Percentiles rank a stretch among this genome's conserved stretches.
Evolutionary conservation across 495 filamentous ascomycete genomes (phyloP).

Genomic region (Penicillium silybi): DNA sequence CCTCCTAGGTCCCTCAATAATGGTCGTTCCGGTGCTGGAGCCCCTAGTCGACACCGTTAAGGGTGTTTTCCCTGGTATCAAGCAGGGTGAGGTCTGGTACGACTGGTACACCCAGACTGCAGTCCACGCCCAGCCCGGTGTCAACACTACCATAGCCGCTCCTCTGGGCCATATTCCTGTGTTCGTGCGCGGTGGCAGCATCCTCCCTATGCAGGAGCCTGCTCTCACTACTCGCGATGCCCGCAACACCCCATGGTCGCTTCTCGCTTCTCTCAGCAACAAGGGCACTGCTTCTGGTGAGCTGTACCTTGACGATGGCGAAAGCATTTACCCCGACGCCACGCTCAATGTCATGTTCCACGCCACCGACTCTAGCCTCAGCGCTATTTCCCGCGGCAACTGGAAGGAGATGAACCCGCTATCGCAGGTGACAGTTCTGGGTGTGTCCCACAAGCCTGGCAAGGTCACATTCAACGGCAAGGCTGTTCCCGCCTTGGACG

Average conservation of each 20-base stretch:
- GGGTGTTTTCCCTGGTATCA: conserved; percentile 78
- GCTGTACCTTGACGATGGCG: conserved; percentile 83
- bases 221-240: conserved; percentile 65
- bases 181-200: conserved; percentile 64
- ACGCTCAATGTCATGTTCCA: conserved; percentile 59
- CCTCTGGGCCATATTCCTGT: conserved; percentile 79
- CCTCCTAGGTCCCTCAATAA: conserved; percentile 64
- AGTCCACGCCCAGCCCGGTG: conserved; percentile 50
- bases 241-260: conserved; percentile 63
- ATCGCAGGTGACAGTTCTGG: conserved; percentile 63
- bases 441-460: conserved; percentile 41
- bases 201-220: conserved; percentile 68
- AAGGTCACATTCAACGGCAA: conserved; percentile 51
- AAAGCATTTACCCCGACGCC: conserved; percentile 56
- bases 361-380: conserved; percentile 42
- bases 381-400: conserved; percentile 43
- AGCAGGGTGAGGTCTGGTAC: conserved; percentile 65
- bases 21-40: conserved; percentile 69
- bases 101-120: conserved; percentile 71
- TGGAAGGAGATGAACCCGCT: conserved; percentile 60
- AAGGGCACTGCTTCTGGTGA: conserved; percentile 58
- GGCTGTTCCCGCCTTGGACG: conserved; percentile 31
- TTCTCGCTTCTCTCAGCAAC: conserved; percentile 59
- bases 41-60: conserved; percentile 61
- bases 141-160: conserved; percentile 70